A percentile compares a stretch with the other conserved stretches of the same genome.
Evolutionary conservation across 2,329 filamentous ascomycete species (phyloP).

Genomic region (Diaporthe destruens): DNA sequence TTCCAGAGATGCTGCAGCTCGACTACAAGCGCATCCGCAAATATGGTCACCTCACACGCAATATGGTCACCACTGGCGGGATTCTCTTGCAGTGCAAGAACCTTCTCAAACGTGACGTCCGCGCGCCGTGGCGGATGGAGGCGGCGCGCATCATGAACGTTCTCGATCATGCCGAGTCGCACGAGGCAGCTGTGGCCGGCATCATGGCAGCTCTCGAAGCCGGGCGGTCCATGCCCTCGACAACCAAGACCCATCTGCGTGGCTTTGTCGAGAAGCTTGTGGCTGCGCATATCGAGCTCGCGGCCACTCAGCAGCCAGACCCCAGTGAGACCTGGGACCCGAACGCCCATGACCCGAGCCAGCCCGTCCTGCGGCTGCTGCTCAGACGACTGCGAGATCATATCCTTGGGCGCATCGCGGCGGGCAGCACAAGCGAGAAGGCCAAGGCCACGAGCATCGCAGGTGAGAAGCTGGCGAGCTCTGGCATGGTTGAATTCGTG

Average conservation of each 20-base stretch:
- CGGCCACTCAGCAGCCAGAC: conserved; percentile 36
- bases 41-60: conserved; percentile 68
- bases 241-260: conserved; percentile 70
- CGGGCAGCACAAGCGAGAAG: conserved; percentile 77
- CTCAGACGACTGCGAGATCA: conserved; percentile 76
- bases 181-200: conserved; percentile 69
- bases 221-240: conserved; percentile 73
- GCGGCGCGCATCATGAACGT: conserved; percentile 78
- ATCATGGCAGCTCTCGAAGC: conserved; percentile 73
- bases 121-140: conserved; percentile 81
- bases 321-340: conserved; percentile 38
- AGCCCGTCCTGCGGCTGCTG: conserved; percentile 74
- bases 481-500: conserved; percentile 81
- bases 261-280: conserved; percentile 70
- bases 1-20: conserved; percentile 81
- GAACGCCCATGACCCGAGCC: conserved; percentile 56
- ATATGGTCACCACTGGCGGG: conserved; percentile 79
- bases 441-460: conserved; percentile 77
- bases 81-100: conserved; percentile 87
- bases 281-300: conserved; percentile 58
- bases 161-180: conserved; percentile 68
- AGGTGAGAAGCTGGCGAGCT: conserved; percentile 75
- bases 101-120: conserved; percentile 83
- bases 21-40: conserved; percentile 73
- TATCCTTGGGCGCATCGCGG: conserved; percentile 73